Base-by-base conservation (phyloP, 2,329 filamentous ascomycete genomes). In the Pseudocercospora eumusae region DNA sequence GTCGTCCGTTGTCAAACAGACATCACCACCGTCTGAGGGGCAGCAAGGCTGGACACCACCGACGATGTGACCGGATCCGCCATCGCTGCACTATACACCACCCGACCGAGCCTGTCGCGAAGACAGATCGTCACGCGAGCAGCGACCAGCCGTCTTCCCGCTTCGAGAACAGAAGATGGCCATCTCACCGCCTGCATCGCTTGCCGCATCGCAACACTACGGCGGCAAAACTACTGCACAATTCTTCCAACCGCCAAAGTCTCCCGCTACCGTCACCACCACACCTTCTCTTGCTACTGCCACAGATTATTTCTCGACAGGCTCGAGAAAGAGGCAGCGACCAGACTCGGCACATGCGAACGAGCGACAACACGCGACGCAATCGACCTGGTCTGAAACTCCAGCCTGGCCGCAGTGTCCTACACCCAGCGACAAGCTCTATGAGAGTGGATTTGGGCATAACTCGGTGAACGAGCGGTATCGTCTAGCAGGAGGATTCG, bases 381-480 rank as follows among this genome's bases (percentile, higher is more conserved):
- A 36, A 10, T 23, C 52, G 23, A 23, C 61, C 11, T 66, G 61
- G 64, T 36, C 49, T 25, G 59, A 63, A 20, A 65, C 70, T 9
- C 62, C 61, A 11, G 58, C 57, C 57, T 70, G 69, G 69, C 31
- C 61, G 15, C 67, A 66, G 57, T 68, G 44, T 61, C 56, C 63
- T 10, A 71, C 67, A 21, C 66, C 67, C 7, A 64, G 64, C 60
- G 67, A 71, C 56, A 57, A 47, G n/a, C 56, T 66, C 20, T 69
- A 67, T 56, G 61, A 58, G 15, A 66, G 68, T 53, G 64, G 45
- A 28, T 60, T 47, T 23, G 56, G 73, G 56, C 65, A 79, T 70
- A 59, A 62, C 59, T 81, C 80, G 55, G 81, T 82, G 13, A 82
- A 83, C 70, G 81, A 83, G 53, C 76, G 75, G 65, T 84, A 84